Percentiles rank a stretch among this genome's conserved stretches.
Evolutionary conservation across 345 rosid species (phyloP).

Genomic region (Streptanthus diversifolius): DNA sequence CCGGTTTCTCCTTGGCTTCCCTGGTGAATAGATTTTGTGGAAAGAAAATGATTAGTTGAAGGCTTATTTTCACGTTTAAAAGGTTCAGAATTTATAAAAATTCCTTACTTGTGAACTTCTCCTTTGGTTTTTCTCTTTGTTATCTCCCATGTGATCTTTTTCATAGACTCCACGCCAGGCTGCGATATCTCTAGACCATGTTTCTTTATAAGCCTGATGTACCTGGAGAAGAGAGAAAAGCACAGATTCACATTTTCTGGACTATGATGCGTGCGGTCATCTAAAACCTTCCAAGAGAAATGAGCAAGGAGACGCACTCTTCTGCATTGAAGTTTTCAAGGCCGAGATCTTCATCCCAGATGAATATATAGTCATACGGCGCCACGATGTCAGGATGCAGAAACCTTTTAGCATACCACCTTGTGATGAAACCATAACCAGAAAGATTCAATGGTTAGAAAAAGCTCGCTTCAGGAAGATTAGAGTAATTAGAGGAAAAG

Average conservation of each 20-base stretch:
- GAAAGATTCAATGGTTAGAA: constrained; percentile 1
- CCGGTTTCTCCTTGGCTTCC: constrained; percentile 70
- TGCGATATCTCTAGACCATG: constrained; percentile 93
- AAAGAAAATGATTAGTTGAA: neutral
- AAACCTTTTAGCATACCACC: constrained; percentile 99
- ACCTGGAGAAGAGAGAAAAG: constrained; percentile 44
- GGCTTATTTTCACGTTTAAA: neutral
- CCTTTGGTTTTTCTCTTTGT: constrained; percentile 74
- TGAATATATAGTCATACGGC: constrained; percentile 84
- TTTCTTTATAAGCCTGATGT: constrained; percentile 75
- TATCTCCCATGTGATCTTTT: constrained; percentile 89
- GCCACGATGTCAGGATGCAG: constrained; percentile 96
- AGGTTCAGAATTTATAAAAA: neutral
- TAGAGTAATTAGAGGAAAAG: neutral
- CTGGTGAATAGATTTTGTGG: constrained; percentile 39
- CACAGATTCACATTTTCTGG: neutral
- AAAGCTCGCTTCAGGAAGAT: neutral
- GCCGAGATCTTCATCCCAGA: constrained; percentile 98
- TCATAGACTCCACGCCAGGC: constrained; percentile 82
- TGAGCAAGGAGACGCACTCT: constrained; percentile 55
- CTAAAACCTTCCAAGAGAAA: neutral
- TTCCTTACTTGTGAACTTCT: constrained; percentile 92
- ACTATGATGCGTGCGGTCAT: neutral
- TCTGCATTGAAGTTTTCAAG: constrained; percentile 82
- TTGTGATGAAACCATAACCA: constrained; percentile 22